Conservation (phyloP, 2,329 filamentous ascomycete species). For the Sordariomycetes sp. region DNA sequence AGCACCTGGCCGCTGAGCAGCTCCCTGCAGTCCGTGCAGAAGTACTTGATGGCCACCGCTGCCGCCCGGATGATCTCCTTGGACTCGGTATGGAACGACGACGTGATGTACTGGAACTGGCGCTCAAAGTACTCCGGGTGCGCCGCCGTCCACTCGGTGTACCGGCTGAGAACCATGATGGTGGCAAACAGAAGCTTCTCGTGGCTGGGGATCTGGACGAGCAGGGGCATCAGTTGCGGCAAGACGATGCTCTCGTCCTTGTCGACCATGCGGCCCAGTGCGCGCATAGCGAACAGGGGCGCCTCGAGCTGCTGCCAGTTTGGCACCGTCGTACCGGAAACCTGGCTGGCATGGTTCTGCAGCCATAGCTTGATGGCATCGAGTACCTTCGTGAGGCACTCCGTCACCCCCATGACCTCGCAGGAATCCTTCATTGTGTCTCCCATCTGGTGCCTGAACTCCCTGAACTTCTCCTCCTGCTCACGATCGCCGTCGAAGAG, state of each 20-base stretch:
- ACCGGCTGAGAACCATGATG: slow-evolving; percentile 92
- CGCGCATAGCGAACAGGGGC: slow-evolving; percentile 87
- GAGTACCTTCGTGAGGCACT: slow-evolving; percentile 84
- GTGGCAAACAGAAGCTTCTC: slow-evolving; percentile 98
- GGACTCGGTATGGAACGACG: slow-evolving; percentile 79
- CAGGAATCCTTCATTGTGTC: slow-evolving; percentile 96
- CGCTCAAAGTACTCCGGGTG: slow-evolving; percentile 87
- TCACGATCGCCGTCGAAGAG: slow-evolving; percentile 94
- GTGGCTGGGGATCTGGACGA: slow-evolving; percentile 89
- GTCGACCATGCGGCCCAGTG: slow-evolving; percentile 93
- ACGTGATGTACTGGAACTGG: slow-evolving; percentile 92
- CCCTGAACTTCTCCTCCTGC: slow-evolving; percentile 91
- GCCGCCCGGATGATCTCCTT: slow-evolving; percentile 87
- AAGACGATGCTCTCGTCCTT: slow-evolving; percentile 79
- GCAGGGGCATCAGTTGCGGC: slow-evolving; percentile 81
- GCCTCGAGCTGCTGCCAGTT: slow-evolving; percentile 96
- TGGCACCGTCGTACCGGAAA: slow-evolving; percentile 64
- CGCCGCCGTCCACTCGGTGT: slow-evolving; percentile 94
- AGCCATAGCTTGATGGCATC: slow-evolving; percentile 83
- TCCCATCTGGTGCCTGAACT: slow-evolving; percentile 94
- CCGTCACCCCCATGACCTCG: slow-evolving; percentile 86
- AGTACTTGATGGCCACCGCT: slow-evolving; percentile 90
- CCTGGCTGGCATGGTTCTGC: slow-evolving; percentile 66
- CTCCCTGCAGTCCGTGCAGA: slow-evolving; percentile 89
- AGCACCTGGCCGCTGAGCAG: slow-evolving; percentile 73